Base-by-base conservation (phyloP, 495 filamentous ascomycete species). In the Aspergillus steynii region DNA sequence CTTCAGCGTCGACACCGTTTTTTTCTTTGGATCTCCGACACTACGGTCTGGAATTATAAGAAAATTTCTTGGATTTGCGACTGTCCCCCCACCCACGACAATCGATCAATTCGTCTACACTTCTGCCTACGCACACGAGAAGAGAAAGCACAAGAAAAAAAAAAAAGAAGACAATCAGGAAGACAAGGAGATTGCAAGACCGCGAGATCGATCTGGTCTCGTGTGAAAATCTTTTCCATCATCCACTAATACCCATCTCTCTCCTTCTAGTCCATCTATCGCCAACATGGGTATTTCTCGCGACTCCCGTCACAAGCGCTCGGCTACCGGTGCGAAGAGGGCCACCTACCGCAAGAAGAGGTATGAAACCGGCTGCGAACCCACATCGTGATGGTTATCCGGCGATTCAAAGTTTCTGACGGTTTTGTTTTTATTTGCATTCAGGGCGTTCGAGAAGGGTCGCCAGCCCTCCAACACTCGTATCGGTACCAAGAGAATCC, bases 261-360 rank as follows among this genome's bases (percentile, higher is more conserved):
- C 65, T 59, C 20, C 20, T 54, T 64, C 59, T 61, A 28, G 74
- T 76, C 74, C 73, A 85, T 74, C 69, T 75, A 81, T 75, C 82
- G 86, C 85, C 85, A 89, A 85, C 80, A 98, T 98, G 94, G 94
- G 94, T 98, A 97, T 98, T 82, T 96, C 93, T 82, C 90, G 94
- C 80, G 94, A 97, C 82, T 96, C 92, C 73, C 91, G 94, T 83
- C 94, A 98, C 87, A 98, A 98, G 90, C 93, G 94, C 83, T 90
- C 90, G 80, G 91, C 91, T 78, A 92, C 94, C 72, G 94, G 94
- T 84, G 94, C 94, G 69, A 97, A 97, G 90, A 87, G 94, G 73
- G 85, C 93, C 81, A 87, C 84, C 85, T 96, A 96, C 83, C 91
- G 92, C 80, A 89, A 89, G 83, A 89, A 89, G 85, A 87, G 86